Base-by-base conservation (phyloP, 768 basidiomycete species). In the Boletus bicolor region DNA sequence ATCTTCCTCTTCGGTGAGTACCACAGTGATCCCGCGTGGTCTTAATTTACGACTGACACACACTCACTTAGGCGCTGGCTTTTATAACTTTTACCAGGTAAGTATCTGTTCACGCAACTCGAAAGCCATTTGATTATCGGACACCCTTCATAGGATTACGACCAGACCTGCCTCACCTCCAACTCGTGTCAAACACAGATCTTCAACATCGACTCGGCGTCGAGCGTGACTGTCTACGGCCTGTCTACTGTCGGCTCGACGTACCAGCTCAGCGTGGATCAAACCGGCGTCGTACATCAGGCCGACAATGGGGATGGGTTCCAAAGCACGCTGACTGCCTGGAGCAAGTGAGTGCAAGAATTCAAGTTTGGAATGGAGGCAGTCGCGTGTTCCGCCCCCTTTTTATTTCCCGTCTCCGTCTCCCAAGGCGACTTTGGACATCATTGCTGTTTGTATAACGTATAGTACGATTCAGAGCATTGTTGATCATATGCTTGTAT, bases 21-120 rank as follows among this genome's bases (percentile, higher is more conserved):
- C 3, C 15, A 4, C 21, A 24, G 2, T 11, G 2, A 11, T 34
- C 55, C 54, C 32, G 72, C 71, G 52, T 71, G 73, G 55, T 44
- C 38, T 11, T 67, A 70, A 53, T 61, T 75, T 49, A 69, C 46
- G 62, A 72, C 57, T 64, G 19, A 60, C 19, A 24, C 19, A 12
- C 19, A 9, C 28, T 32, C 45, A 7, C n/a, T 12, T 41, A 77
- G 76, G 79, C 36, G 80, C 76, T 0, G 79, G 80, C 0, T 66
- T 78, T 39, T 82, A 82, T 65, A 77, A 70, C 63, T 82, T 82
- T 67, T 82, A 72, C 74, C 66, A 68, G 51, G 77, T 71, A 53
- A 49, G 65, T 48, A 4, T 32, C 35, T 17, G 7, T 7, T n/a
- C 11, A 15, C 19, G 12, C 1, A 4, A 36, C 0, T 35, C 21